Conservation (phyloP, 768 basidiomycete species). For the Hericium coralloides region DNA sequence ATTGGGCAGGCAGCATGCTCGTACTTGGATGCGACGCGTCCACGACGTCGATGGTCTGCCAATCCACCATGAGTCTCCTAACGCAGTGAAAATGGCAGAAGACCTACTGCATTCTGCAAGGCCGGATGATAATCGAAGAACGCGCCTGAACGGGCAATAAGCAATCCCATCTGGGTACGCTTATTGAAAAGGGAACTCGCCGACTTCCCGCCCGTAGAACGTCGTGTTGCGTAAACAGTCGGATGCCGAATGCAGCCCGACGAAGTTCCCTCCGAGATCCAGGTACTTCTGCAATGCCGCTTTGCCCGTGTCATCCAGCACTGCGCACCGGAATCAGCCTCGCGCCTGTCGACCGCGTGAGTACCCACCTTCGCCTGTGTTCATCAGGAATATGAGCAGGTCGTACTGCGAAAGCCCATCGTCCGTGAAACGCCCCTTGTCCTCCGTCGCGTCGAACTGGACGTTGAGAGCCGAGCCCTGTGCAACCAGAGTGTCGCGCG, state of each 20-base stretch:
- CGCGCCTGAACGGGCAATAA: conserved; percentile 21
- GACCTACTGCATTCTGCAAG: conserved; percentile 32
- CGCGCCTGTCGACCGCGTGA: no score
- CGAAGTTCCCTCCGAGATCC: conserved; percentile 36
- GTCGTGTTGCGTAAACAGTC: conserved; percentile 32
- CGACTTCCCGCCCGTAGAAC: conserved; percentile 32
- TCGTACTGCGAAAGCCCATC: conserved; percentile 32
- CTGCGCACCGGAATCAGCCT: conserved; percentile 16
- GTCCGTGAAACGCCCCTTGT: conserved; percentile 31
- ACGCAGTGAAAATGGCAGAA: not conserved
- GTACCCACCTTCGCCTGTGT: conserved; percentile 34
- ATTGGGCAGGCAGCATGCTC: conserved; percentile 25
- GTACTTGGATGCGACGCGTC: conserved; percentile 37
- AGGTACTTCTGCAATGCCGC: conserved; percentile 34
- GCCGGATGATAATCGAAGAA: conserved; percentile 41
- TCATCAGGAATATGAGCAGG: conserved; percentile 35
- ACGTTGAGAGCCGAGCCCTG: conserved; percentile 24
- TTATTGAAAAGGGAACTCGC: conserved; percentile 14
- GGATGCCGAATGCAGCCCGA: conserved; percentile 37
- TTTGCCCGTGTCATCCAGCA: conserved; percentile 32
- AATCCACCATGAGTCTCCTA: not conserved
- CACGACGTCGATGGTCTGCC: conserved; percentile 30
- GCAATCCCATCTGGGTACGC: not conserved
- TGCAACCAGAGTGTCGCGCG: conserved; percentile 29
- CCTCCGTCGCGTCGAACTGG: conserved; percentile 37